phyloP scores from a whole-genome alignment of 192 early-diverging fungal genomes.

The Mortierella claussenii region DNA sequence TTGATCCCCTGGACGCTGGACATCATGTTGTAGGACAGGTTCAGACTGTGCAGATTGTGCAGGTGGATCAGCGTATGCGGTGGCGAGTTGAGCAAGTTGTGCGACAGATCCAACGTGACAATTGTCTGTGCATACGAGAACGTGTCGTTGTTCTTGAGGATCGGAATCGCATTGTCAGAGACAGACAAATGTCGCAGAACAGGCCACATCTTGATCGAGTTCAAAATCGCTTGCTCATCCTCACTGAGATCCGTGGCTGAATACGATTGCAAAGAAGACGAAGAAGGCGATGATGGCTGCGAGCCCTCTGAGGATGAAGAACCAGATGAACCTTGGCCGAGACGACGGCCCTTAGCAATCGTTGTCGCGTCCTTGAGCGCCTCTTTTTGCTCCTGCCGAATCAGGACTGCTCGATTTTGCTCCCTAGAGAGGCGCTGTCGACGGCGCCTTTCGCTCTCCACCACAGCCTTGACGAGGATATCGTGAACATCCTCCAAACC shows the following conservation, averaged over 20 bases:
- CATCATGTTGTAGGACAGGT: slow-evolving; percentile 69
- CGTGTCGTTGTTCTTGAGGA: slow-evolving; percentile 53
- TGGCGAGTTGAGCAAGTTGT: slow-evolving; percentile 60
- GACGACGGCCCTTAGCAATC: slow-evolving; percentile 4
- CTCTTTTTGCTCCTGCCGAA: slow-evolving; percentile 44
- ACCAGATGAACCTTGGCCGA: background rate
- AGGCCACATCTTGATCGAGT: slow-evolving; percentile 50
- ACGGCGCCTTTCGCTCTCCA: slow-evolving; percentile 47
- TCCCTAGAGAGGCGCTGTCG: slow-evolving; percentile 25
- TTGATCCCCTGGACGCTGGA: slow-evolving; percentile 58
- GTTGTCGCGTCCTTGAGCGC: slow-evolving; percentile 32
- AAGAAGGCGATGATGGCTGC: slow-evolving; percentile 24
- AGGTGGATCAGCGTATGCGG: slow-evolving; percentile 56
- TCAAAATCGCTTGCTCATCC: slow-evolving; percentile 32
- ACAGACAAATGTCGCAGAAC: slow-evolving; percentile 56
- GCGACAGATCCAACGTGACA: slow-evolving; percentile 61
- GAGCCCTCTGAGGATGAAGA: slow-evolving; percentile 17
- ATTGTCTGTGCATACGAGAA: slow-evolving; percentile 49
- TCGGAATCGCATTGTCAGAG: slow-evolving; percentile 61
- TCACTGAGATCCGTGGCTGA: slow-evolving; percentile 4
- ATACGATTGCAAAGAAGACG: background rate
- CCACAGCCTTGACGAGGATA: slow-evolving; percentile 53
- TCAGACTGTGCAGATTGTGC: slow-evolving; percentile 60
- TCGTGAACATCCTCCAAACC: slow-evolving; percentile 61
- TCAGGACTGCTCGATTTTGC: slow-evolving; percentile 36